phyloP scores from a whole-genome alignment of 331 rosid genomes.

The Ulmus americana region DNA sequence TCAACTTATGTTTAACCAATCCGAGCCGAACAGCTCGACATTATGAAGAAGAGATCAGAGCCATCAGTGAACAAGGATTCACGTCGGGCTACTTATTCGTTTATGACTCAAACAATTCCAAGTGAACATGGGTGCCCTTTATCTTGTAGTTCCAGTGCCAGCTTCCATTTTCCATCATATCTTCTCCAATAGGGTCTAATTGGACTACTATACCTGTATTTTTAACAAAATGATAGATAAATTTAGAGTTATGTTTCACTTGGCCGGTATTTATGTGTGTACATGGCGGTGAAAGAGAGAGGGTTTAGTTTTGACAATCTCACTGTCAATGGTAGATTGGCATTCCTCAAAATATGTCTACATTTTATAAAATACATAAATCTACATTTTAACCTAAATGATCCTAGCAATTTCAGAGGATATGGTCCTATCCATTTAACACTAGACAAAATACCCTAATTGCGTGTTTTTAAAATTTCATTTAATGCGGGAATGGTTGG shows the following conservation, averaged over 20 bases:
- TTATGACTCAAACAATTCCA: constrained; percentile 54
- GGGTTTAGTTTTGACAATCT: constrained; percentile 3
- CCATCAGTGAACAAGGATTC: constrained; percentile 77
- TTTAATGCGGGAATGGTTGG: background rate
- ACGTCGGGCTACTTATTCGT: constrained; percentile 34
- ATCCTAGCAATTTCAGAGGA: background rate
- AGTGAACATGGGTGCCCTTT: constrained; percentile 53
- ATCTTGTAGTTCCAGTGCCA: constrained; percentile 83
- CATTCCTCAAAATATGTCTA: background rate
- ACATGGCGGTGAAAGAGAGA: background rate
- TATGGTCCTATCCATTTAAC: background rate
- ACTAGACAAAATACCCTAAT: background rate
- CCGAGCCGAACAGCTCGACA: background rate
- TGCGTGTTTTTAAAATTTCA: background rate
- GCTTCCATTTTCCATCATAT: constrained; percentile 67
- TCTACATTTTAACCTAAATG: background rate
- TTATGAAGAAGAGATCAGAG: constrained; percentile 19
- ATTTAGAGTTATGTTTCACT: background rate
- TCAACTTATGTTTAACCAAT: constrained; percentile 32
- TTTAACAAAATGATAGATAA: constrained; percentile 15
- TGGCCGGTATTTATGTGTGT: background rate
- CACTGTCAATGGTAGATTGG: background rate
- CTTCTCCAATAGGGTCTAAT: constrained; percentile 51
- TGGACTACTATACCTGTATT: constrained; percentile 49
- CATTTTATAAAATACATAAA: background rate